Percentiles rank a stretch among this genome's conserved stretches.
phyloP scores from a whole-genome alignment of 108 stramenopile genomes.

The Pseudonitzschia multistriata region DNA sequence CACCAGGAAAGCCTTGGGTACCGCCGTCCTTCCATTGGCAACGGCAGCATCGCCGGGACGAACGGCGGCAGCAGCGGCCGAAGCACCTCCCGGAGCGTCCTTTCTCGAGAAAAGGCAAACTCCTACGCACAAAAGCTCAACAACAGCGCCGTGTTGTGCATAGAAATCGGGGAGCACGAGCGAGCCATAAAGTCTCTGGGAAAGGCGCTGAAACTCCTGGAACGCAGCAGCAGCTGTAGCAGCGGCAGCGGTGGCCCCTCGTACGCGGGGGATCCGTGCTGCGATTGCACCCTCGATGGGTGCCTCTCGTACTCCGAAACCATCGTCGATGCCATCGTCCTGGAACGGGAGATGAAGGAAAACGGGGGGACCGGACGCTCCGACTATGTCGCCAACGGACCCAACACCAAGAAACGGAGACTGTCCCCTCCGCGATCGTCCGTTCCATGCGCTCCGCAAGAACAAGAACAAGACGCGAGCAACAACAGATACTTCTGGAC shows the following conservation, averaged over 20 bases:
- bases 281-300: conserved; percentile 15
- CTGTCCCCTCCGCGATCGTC: neutral
- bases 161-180: conserved; percentile 24
- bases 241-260: no score
- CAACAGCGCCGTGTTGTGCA: conserved; percentile 18
- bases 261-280: no score
- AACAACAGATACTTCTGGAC: neutral
- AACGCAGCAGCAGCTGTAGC: neutral
- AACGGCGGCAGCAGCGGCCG: neutral
- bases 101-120: neutral
- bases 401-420: neutral
- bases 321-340: neutral
- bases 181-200: conserved; percentile 19
- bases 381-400: neutral
- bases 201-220: conserved; percentile 19
- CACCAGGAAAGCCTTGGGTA: no score
- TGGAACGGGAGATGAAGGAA: neutral
- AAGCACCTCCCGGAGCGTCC: neutral
- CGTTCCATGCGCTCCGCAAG: neutral
- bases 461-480: neutral
- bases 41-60: neutral
- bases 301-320: conserved; percentile 16
- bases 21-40: no score
- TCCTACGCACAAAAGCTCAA: conserved; percentile 16
- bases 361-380: neutral